These are phyloP conservation scores for Auriscalpium vulgare DNA, from an alignment of 768 basidiomycete genomes.

Conservation along the genomic window DNA sequence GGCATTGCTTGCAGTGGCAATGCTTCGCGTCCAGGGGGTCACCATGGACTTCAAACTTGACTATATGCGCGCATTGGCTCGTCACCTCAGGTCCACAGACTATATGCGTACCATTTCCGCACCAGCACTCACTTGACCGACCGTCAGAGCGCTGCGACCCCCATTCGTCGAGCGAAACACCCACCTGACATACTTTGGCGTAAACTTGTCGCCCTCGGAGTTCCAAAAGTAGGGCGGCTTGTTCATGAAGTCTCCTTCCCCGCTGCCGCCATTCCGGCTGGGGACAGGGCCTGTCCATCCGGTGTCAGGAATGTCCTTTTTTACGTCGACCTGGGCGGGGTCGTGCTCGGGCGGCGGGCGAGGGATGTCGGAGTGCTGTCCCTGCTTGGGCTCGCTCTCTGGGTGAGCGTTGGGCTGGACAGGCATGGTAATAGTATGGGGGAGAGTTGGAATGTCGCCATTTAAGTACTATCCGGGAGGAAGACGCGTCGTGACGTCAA, in stretches of 20 bases:
- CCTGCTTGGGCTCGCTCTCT: background rate
- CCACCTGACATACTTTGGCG: constrained; percentile 18
- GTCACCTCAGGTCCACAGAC: no score
- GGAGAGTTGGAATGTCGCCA: no score
- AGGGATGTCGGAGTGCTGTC: constrained; percentile 13
- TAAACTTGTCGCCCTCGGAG: constrained; percentile 17
- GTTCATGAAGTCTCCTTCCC: constrained; percentile 21
- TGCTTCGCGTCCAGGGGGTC: constrained; percentile 26
- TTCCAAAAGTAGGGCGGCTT: constrained; percentile 25
- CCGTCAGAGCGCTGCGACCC: background rate
- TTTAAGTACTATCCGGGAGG: background rate
- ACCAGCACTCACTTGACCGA: constrained; percentile 22
- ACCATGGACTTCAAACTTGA: constrained; percentile 24
- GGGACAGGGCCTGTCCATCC: constrained; percentile 21
- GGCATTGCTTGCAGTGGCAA: constrained; percentile 26
- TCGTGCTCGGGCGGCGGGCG: constrained; percentile 19
- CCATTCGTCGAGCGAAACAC: background rate
- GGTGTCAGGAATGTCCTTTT: constrained; percentile 17
- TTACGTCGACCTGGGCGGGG: background rate
- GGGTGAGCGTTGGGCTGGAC: background rate
- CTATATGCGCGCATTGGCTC: background rate
- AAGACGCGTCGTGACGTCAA: background rate
- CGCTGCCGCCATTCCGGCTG: constrained; percentile 18
- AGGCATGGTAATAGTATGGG: background rate
- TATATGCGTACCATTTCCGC: constrained; percentile 16